phyloP scores from a whole-genome alignment of 768 basidiomycete genomes.

The Russula earlei region DNA sequence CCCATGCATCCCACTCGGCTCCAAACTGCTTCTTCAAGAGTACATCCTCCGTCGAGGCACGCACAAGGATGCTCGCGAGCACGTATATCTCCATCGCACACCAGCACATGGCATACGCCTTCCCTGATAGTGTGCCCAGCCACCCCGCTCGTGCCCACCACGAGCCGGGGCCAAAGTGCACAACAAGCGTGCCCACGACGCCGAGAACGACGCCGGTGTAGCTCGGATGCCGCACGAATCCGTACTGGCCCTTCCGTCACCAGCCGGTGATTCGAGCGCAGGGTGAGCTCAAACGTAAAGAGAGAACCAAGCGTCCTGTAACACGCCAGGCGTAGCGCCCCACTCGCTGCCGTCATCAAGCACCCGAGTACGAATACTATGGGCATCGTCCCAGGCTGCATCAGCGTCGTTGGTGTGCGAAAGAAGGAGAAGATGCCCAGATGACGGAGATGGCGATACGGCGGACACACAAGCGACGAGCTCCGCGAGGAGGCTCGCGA shows the following conservation, averaged over 20 bases:
- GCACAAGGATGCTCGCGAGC: slow-evolving; percentile 11
- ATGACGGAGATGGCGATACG: background rate
- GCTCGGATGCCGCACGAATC: slow-evolving; percentile 22
- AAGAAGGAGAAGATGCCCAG: background rate
- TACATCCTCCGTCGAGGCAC: slow-evolving; percentile 11
- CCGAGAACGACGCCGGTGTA: slow-evolving; percentile 20
- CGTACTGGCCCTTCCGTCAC: slow-evolving; percentile 21
- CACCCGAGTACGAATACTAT: slow-evolving; percentile 8
- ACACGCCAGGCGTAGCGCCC: slow-evolving; percentile 10
- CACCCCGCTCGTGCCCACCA: slow-evolving; percentile 15
- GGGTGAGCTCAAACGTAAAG: slow-evolving; percentile 19
- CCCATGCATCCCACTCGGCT: slow-evolving; percentile 18
- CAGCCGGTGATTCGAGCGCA: slow-evolving; percentile 20
- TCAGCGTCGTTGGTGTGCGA: background rate
- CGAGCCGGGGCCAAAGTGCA: slow-evolving; percentile 18
- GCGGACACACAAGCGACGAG: background rate
- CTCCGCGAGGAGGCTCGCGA: slow-evolving; percentile 7
- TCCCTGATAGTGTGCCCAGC: background rate
- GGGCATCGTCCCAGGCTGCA: background rate
- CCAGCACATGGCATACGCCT: slow-evolving; percentile 11
- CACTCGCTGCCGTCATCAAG: slow-evolving; percentile 3
- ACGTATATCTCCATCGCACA: slow-evolving; percentile 13
- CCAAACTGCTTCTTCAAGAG: slow-evolving; percentile 15
- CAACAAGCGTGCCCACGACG: slow-evolving; percentile 14
- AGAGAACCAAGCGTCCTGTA: slow-evolving; percentile 17